Base-by-base conservation (phyloP, 1,284 basidiomycete genomes). In the Taiwanofungus camphoratus region DNA sequence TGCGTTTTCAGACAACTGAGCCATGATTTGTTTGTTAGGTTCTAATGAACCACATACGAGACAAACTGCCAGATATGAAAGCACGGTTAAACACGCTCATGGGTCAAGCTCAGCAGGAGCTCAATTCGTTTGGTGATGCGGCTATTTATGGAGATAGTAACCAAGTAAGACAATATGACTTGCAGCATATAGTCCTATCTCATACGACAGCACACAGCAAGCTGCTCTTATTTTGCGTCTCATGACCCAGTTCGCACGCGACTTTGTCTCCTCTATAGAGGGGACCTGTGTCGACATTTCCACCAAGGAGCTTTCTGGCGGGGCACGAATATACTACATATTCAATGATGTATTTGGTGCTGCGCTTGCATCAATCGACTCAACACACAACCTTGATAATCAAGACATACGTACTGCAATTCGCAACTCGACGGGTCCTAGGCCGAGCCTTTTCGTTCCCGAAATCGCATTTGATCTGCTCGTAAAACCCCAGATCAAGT, bases 51-150 rank as follows among this genome's bases (percentile, higher is more conserved):
- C 96, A 99, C 64, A 99, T 99, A 54, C 82, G 96, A 44, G 96
- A 99, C 60, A 98, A 99, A 67, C 74, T 99, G 30, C 96, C 96
- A 1, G 96, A 99, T 65, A 99, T 99, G 96, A 99, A 99, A 66
- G 96, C 96, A 11, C 79, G 94, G 15, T 70, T 99, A 51, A 99
- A 99, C 64, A 99, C 96, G 5, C 70, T 99, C 12, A 99, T 99
- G 92, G 93, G 94, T 9, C 96, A 99, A 68, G 93, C 96, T 4
- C 94, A 98, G 63, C 96, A 99, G 66, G 96, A 99, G 64, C 77
- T 99, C 36, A 92, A 92, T 65, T 84, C 92, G 4, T 98, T 96
- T 59, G 96, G 96, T 21, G 96, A 98, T 62, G 79, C 91, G 16
- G 90, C 92, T 2, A 81, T 94, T 60, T 87, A 92, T 53, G 95